These are phyloP conservation scores for Cetraspora pellucida DNA, from an alignment of 192 early-diverging fungal species.

Conservation along the genomic window DNA sequence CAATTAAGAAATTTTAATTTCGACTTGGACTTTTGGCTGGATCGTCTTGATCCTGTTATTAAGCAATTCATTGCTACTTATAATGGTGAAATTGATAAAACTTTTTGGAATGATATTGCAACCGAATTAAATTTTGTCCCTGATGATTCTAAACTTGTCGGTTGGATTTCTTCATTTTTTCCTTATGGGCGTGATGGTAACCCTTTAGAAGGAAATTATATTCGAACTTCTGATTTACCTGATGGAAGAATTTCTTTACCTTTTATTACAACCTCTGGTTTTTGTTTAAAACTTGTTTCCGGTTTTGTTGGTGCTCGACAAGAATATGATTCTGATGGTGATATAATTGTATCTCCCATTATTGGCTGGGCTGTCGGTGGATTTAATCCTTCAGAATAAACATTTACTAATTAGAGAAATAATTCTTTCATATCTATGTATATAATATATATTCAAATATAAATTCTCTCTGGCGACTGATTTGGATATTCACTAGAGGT, in stretches of 20 bases:
- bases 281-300: conserved; percentile 1
- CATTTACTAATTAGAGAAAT: too few relatives aligned
- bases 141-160: not conserved
- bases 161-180: conserved; percentile 23
- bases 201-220: not conserved
- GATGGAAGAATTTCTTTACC: not conserved
- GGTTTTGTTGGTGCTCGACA: conserved; percentile 6
- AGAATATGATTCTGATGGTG: not conserved
- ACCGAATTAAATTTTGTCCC: not conserved
- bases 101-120: conserved; percentile 6
- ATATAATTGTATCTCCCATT: not conserved
- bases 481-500: too few relatives aligned
- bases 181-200: not conserved
- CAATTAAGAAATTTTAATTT: not conserved
- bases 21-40: conserved; percentile 29
- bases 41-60: conserved; percentile 11
- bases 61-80: conserved; percentile 14
- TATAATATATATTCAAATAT: too few relatives aligned
- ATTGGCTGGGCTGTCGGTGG: not conserved
- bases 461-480: too few relatives aligned
- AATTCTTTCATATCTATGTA: too few relatives aligned
- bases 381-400: not conserved
- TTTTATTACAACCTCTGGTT: not conserved
- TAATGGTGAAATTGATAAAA: conserved; percentile 1
- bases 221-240: not conserved